These are phyloP conservation scores for Tylopilus plumbeoviolaceoides DNA, from an alignment of 768 basidiomycete genomes.

Conservation along the genomic window DNA sequence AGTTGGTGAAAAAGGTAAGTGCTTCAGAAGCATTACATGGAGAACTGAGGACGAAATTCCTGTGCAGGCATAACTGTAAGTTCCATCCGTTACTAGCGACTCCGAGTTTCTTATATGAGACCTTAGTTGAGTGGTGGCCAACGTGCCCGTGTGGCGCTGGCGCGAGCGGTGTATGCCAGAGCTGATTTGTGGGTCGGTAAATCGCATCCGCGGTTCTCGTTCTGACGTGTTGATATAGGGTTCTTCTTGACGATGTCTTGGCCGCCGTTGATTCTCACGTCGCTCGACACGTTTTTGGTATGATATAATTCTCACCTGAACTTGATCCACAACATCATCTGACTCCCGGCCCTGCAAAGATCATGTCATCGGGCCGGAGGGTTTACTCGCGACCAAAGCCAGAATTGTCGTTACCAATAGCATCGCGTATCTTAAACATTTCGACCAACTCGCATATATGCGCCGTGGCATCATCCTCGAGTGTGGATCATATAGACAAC, in stretches of 20 bases:
- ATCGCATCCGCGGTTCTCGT: background rate
- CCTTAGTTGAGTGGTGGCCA: slow-evolving; percentile 76
- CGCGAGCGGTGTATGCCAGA: slow-evolving; percentile 86
- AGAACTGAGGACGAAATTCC: background rate
- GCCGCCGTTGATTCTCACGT: slow-evolving; percentile 87
- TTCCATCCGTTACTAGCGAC: slow-evolving; percentile 1
- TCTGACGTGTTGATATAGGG: slow-evolving; percentile 31
- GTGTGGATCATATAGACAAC: slow-evolving; percentile 56
- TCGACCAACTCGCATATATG: slow-evolving; percentile 71
- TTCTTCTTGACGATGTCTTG: slow-evolving; percentile 87
- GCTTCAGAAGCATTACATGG: background rate
- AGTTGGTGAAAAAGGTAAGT: slow-evolving; percentile 77
- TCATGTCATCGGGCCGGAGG: slow-evolving; percentile 81
- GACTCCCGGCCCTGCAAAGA: slow-evolving; percentile 39
- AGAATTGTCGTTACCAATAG: slow-evolving; percentile 85
- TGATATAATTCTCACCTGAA: background rate
- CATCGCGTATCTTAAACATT: slow-evolving; percentile 75
- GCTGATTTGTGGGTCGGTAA: slow-evolving; percentile 67
- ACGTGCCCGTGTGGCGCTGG: slow-evolving; percentile 77
- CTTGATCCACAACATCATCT: background rate
- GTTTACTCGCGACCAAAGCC: slow-evolving; percentile 78
- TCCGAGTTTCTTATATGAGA: slow-evolving; percentile 15
- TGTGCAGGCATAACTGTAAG: slow-evolving; percentile 53
- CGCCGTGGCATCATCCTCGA: slow-evolving; percentile 83
- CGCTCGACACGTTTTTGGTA: slow-evolving; percentile 81